Percentiles rank a stretch among this genome's conserved stretches.
These are phyloP conservation scores for Chalciporus sp. DNA, from an alignment of 1,284 basidiomycete genomes.

Conservation along the genomic window DNA sequence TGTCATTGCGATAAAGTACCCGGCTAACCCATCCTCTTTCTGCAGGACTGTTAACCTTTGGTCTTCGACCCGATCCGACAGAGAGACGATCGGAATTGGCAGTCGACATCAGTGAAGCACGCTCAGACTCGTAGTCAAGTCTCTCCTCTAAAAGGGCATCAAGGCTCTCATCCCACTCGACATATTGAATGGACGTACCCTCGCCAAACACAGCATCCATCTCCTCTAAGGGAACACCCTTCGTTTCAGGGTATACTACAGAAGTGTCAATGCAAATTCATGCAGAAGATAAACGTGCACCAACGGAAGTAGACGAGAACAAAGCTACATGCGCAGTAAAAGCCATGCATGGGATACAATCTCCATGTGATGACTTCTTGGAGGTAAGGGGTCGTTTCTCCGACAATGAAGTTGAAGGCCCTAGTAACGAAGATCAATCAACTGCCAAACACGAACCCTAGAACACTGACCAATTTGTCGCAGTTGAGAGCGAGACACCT, in stretches of 20 bases:
- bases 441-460: constrained; percentile 13
- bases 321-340: constrained; percentile 90
- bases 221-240: constrained; percentile 77
- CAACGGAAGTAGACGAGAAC: constrained; percentile 80
- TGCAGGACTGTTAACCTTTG: constrained; percentile 22
- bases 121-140: constrained; percentile 74
- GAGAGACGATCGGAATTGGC: constrained; percentile 41
- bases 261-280: constrained; percentile 1
- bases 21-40: constrained; percentile 51
- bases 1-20: constrained; percentile 50
- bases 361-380: constrained; percentile 93
- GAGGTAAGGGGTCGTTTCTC: constrained; percentile 85
- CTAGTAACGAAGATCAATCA: constrained; percentile 43
- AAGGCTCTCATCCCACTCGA: constrained; percentile 3
- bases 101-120: constrained; percentile 56
- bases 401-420: constrained; percentile 90
- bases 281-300: constrained; percentile 24
- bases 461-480: constrained; percentile 52
- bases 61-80: constrained; percentile 30
- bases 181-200: constrained; percentile 43
- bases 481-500: constrained; percentile 91
- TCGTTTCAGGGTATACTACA: constrained; percentile 82
- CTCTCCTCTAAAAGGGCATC: constrained; percentile 55
- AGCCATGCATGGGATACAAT: constrained; percentile 95
- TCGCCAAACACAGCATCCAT: constrained; percentile 85